Base-by-base conservation (phyloP, 441 rosid species). In the Flueggea neowawraea region DNA sequence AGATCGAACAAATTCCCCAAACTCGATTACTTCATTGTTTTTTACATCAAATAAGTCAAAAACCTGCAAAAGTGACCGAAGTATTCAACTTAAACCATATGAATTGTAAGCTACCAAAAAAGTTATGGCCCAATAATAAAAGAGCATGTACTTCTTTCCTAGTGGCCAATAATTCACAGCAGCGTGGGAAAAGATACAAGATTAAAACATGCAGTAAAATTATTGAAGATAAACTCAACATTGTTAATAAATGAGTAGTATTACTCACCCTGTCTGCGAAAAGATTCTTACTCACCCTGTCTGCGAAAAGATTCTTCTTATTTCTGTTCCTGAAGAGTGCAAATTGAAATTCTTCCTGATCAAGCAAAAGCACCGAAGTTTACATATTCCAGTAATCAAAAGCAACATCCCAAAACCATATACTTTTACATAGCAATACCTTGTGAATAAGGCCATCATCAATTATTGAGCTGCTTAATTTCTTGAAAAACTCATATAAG, bases 391-490 rank as follows among this genome's bases (percentile, higher is more conserved):
- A 54, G 14, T 12, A 54, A 54, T 2, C 6, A 22, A 33, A 14
- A 54, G 11, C 33, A 10, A 17, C 57, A 52, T 6, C 48, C 28
- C 3, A 43, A 5, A 36, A 43, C 54, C 14, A 41, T 43, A 39
- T 16, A 5, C 9, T 17, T 16, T 16, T 60, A 5, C 51, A 6
- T 9, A 54, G n/a, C 15, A 43, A 31, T 72, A 90, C 99, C 97
- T 89, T 91, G 79, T 91, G 97, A 78, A 91, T 91, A 57, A 89
- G 86, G 58, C 99, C 97, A 53, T 91, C 97, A 10, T 83, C 82
- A 31, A 84, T 58, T 55, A 94, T 89, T 33, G 94, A 86, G 63
- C 94, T 84, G 86, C 99, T 94, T 76, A 94, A 67, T 76, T 89
- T 94, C 85, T 83, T 87, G 69, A 67, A 91, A 2, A 94, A 85